Percentiles rank a stretch among this genome's conserved stretches.
phyloP scores from a whole-genome alignment of 345 rosid genomes.

The Clausena lansium region DNA sequence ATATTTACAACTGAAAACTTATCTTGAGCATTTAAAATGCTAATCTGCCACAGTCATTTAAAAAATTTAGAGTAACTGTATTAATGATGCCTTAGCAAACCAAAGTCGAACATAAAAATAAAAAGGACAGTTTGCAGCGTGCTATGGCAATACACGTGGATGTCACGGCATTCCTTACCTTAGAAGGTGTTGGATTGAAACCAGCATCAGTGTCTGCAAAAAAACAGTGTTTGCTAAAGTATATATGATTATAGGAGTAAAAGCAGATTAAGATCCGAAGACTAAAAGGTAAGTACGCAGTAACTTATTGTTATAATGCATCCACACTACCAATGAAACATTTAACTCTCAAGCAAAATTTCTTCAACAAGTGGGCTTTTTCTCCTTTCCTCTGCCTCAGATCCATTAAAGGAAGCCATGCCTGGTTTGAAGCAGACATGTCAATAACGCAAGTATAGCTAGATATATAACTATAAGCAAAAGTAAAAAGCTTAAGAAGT shows the following conservation, averaged over 20 bases:
- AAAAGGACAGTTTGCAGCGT: neutral
- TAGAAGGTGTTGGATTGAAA: constrained; percentile 65
- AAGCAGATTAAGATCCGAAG: neutral
- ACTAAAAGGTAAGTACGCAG: neutral
- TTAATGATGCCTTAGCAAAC: neutral
- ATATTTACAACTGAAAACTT: neutral
- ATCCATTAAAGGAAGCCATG: constrained; percentile 66
- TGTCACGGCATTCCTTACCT: constrained; percentile 33
- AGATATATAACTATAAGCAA: neutral
- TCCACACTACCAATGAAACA: constrained; percentile 60
- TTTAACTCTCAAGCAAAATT: constrained; percentile 64
- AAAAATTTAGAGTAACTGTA: neutral
- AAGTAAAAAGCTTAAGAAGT: neutral
- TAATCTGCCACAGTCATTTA: neutral
- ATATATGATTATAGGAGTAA: neutral
- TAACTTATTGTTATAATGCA: neutral
- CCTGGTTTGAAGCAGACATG: constrained; percentile 31
- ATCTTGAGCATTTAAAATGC: neutral
- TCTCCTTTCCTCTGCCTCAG: constrained; percentile 44
- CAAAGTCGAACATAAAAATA: neutral
- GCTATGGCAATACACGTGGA: neutral
- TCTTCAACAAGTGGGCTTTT: constrained; percentile 50
- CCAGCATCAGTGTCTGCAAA: constrained; percentile 79
- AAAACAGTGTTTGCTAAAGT: constrained; percentile 2
- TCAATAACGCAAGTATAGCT: neutral